Conservation (phyloP, 192 early-diverging fungal species). For the Gonapodya sp. region DNA sequence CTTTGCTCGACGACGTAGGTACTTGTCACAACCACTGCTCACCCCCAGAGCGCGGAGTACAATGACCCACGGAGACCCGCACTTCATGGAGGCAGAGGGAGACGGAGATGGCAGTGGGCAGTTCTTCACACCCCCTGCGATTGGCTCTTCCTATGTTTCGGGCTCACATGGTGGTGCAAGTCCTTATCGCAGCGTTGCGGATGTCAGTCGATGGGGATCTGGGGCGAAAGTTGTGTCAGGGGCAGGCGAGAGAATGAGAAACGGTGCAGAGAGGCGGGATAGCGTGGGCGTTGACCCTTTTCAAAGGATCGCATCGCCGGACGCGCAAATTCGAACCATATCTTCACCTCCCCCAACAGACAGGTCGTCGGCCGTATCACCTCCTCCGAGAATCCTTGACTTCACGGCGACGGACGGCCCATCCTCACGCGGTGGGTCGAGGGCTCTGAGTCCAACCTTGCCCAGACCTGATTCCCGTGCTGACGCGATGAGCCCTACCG, state of each 20-base stretch:
- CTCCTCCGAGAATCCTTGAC: neutral
- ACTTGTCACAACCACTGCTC: too few species aligned
- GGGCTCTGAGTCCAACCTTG: neutral
- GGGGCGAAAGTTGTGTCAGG: too few species aligned
- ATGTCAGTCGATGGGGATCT: neutral
- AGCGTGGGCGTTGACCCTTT: neutral
- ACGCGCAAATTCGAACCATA: neutral
- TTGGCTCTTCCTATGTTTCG: neutral
- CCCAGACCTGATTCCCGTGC: too few species aligned
- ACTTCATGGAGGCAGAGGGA: too few species aligned
- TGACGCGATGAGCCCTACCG: too few species aligned
- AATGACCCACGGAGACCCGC: too few species aligned
- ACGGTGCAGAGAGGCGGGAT: neutral
- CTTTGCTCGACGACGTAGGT: too few species aligned
- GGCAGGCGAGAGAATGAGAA: neutral
- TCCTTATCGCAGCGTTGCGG: neutral
- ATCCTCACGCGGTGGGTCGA: neutral
- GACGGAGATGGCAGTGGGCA: neutral
- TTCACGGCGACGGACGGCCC: neutral
- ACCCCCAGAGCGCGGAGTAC: too few species aligned
- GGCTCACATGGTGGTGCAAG: too few species aligned
- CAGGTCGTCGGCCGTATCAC: neutral
- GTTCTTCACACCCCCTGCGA: neutral
- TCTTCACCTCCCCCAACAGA: neutral
- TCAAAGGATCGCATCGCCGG: neutral